Conservation (phyloP, 2,329 filamentous ascomycete species). For the Sclerotinia nivalis region DNA sequence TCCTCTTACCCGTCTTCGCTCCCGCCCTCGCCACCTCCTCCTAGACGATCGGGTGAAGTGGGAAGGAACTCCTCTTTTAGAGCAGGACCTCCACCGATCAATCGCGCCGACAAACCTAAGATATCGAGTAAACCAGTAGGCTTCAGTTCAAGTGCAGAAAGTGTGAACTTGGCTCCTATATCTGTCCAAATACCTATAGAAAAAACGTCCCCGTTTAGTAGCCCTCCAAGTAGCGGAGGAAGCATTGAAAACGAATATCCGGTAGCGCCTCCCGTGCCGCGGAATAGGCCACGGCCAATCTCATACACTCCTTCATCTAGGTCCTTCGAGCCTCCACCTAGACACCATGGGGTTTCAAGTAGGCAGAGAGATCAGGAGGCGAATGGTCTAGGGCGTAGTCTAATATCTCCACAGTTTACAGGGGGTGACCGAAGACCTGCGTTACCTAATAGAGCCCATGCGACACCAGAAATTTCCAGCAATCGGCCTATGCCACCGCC, state of each 20-base stretch:
- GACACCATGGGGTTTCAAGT: slow-evolving; percentile 51
- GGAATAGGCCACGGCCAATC: slow-evolving; percentile 53
- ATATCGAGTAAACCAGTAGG: slow-evolving; percentile 46
- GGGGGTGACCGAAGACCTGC: slow-evolving; percentile 49
- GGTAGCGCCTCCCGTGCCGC: slow-evolving; percentile 49
- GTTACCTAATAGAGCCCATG: slow-evolving; percentile 51
- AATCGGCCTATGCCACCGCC: slow-evolving; percentile 34
- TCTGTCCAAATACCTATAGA: slow-evolving; percentile 28
- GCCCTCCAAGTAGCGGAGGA: slow-evolving; percentile 74
- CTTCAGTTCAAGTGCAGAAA: slow-evolving; percentile 41
- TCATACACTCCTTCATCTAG: slow-evolving; percentile 42
- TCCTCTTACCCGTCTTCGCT: slow-evolving; percentile 51
- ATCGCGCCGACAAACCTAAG: slow-evolving; percentile 77
- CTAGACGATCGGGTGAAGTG: slow-evolving; percentile 61
- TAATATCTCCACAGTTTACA: slow-evolving; percentile 46
- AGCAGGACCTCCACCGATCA: slow-evolving; percentile 68
- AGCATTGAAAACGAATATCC: slow-evolving; percentile 56
- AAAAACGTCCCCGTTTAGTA: slow-evolving; percentile 76
- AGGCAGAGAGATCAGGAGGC: slow-evolving; percentile 48
- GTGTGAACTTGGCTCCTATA: slow-evolving; percentile 32
- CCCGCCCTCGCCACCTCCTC: slow-evolving; percentile 64
- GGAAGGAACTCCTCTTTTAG: slow-evolving; percentile 48
- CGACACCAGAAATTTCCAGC: slow-evolving; percentile 37
- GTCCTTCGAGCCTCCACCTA: slow-evolving; percentile 53
- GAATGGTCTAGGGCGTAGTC: slow-evolving; percentile 45